Evolutionary conservation across 129 eudicot genomes (phyloP), one percentile per base, ranked within the genome.

Genomic region (Mikania micrantha): DNA sequence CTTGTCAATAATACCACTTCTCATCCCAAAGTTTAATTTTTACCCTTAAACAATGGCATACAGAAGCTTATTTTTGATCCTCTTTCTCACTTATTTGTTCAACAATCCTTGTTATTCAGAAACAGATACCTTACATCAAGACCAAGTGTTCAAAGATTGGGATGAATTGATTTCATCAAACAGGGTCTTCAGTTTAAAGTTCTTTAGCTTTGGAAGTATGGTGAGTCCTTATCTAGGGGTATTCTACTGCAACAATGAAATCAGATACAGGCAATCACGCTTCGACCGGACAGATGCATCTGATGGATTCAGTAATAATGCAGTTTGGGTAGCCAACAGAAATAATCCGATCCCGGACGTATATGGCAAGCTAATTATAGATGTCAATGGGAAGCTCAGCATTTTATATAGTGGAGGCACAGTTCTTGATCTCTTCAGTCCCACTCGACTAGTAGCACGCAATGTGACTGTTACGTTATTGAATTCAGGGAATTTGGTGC

Each of bases 251-350:
- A 17, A 39, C 28, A 56, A 63, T 10, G 2, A 39, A 27, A 17
- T 5, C 2, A 16, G 36, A 64, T 27, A 45, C 25, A 22, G 8
- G 47, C 0, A 32, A 28, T 47, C 24, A 8, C 39, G 42, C 34
- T 19, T 40, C 12, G 0, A 27, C 10, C 60, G 21, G 2, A 40
- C 25, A 8, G 29, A 35, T 0, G 24, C 63, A 8, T 39, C 16
- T 11, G 61, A 66, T 47, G 24, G 47, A 12, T 0, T 29, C 7
- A 65, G 29, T 8, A 56, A 47, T 13, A 45, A 25, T 8, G 22
- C 74, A 15, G 83, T 82, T 48, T 82, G 83, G 87, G 83, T 82
- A 9, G 83, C 87, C 29, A 82, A 82, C 69, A 63, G 83, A 52
- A 78, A 74, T 47, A 69, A 70, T 40, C 87, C 81, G 7, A 60